Base-by-base conservation (phyloP, 352 stramenopile genomes). In the Phytophthora pisi region DNA sequence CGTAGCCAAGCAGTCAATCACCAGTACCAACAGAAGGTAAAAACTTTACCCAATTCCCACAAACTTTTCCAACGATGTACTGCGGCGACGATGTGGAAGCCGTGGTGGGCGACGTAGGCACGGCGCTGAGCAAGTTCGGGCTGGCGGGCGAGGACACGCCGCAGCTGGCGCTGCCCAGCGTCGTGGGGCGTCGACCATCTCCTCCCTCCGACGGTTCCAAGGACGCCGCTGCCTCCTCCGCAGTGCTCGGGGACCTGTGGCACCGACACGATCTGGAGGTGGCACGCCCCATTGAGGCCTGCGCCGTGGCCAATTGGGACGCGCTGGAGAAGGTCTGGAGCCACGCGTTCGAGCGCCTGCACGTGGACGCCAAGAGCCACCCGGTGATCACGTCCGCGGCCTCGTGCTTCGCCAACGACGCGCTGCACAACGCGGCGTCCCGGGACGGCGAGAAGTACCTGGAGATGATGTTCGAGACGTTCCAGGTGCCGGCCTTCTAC, bases 21-120 rank as follows among this genome's bases (percentile, higher is more conserved):
- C 3, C 28, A 31, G 28, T 31, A 31, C 3, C 2, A 31, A 31
- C 28, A 31, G 28, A 31, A 31, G 28, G 28, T 31, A 7, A 7
- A 7, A 31, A 7, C 24, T 26, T 26, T 26, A 26, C 28, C 28
- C 28, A 31, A 7, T 31, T 31, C 28, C 28, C 5, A 31, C 28
- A 31, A 31, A 31, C 28, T 28, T 31, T 30, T 42, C 15, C 36
- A 13, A 59, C 50, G 64, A 98, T 99, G 95, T 99, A 98, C 79
- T 99, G 95, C 74, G 96, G 95, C 47, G 96, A 99, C 68, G 96
- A 99, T 84, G 97, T 98, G 51, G 95, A 97, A 64, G 96, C 96
- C 2, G 93, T 98, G 59, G 94, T 99, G 62, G 96, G 96, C 50
- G 95, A 99, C 59, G 88, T 98, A 15, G 95, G 94, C 62, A 92